A percentile compares a stretch with the other conserved stretches of the same genome.
phyloP scores from a whole-genome alignment of 371 early-diverging fungal species.

The Smittium mucronatum region DNA sequence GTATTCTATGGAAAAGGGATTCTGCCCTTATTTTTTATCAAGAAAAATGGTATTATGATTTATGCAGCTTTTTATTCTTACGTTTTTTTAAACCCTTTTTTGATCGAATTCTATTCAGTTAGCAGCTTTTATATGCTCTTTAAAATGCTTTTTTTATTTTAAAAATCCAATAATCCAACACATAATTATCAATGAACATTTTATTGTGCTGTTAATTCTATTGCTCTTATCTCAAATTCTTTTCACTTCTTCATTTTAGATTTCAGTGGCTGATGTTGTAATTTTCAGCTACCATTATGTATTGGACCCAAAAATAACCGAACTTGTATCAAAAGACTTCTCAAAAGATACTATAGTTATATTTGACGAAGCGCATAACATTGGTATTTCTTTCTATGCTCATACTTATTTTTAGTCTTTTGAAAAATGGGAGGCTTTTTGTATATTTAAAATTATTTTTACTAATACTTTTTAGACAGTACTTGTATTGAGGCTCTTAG shows the following conservation, averaged over 20 bases:
- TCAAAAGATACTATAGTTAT: constrained; percentile 94
- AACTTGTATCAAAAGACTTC: constrained; percentile 86
- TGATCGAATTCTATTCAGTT: no score
- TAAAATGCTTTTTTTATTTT: no score
- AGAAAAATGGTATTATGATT: constrained; percentile 42
- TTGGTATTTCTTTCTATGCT: constrained; percentile 24
- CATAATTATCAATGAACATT: not conserved
- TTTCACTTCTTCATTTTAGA: constrained; percentile 10
- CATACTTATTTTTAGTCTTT: no score
- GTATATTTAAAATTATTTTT: constrained; percentile 2
- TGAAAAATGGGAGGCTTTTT: no score
- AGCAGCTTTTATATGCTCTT: no score
- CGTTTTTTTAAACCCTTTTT: no score
- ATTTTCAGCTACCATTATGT: constrained; percentile 99
- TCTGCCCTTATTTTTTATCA: constrained; percentile 95
- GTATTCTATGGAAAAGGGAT: constrained; percentile 52
- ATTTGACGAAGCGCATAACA: constrained; percentile 99
- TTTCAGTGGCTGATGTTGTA: constrained; percentile 89
- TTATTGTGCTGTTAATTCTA: no score
- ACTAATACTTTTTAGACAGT: constrained; percentile 48
- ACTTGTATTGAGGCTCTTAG: constrained; percentile 97
- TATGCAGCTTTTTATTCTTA: no score
- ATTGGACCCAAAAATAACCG: constrained; percentile 98
- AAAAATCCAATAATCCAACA: not conserved
- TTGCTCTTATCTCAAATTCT: no score